Evolutionary conservation across 768 basidiomycete genomes (phyloP).

Genomic region (Ramaria sp.): DNA sequence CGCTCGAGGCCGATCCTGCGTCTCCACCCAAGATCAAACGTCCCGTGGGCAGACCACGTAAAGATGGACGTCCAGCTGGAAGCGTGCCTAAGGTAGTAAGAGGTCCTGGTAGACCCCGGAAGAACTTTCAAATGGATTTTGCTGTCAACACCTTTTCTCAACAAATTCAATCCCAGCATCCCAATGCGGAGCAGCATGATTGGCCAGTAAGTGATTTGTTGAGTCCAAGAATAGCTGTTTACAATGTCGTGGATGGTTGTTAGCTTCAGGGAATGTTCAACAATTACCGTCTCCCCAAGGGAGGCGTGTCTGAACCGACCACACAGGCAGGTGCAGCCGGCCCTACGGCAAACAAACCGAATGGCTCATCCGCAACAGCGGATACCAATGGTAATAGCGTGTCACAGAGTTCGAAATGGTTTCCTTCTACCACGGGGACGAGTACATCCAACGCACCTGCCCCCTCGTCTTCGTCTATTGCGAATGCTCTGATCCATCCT

Average conservation of each 20-base stretch:
- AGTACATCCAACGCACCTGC: not conserved
- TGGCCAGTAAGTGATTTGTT: conserved; percentile 1
- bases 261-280: conserved; percentile 9
- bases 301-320: not conserved
- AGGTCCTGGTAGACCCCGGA: conserved; percentile 28
- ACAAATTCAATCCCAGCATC: not conserved
- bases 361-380: not conserved
- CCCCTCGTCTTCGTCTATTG: conserved; percentile 1
- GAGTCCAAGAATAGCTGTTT: not conserved
- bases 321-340: not conserved
- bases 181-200: not conserved
- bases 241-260: not conserved
- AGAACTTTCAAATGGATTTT: conserved; percentile 25
- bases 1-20: conserved; percentile 2
- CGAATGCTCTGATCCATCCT: conserved; percentile 1
- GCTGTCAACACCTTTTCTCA: conserved; percentile 9
- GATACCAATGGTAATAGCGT: not conserved
- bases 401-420: not conserved
- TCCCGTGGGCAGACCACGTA: conserved; percentile 71
- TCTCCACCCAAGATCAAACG: conserved; percentile 50
- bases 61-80: conserved; percentile 74
- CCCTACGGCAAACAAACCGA: not conserved
- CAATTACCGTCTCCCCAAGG: conserved; percentile 7
- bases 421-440: not conserved
- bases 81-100: conserved; percentile 34